Evolutionary conservation across 192 early-diverging fungal species (phyloP).

Genomic region (Coemansia sp.): DNA sequence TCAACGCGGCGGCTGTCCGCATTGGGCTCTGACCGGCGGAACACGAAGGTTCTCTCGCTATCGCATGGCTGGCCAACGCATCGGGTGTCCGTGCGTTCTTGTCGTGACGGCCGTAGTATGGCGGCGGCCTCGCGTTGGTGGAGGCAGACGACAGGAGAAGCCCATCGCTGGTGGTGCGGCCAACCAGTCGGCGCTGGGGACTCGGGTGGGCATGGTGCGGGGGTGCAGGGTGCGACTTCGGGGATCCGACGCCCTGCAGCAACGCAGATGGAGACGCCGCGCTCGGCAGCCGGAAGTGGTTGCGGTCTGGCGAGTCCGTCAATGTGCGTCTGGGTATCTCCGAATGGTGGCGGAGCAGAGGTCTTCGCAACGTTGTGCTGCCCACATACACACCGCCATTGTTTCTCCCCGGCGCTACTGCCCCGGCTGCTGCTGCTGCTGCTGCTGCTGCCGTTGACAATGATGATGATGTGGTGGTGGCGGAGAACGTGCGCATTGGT

Average conservation of each 20-base stretch:
- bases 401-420: neutral
- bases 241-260: neutral
- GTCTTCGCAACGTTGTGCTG: neutral
- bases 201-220: slow-evolving; percentile 23
- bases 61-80: slow-evolving; percentile 1
- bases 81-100: slow-evolving; percentile 9
- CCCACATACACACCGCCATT: neutral
- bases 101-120: neutral
- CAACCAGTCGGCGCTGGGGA: slow-evolving; percentile 23
- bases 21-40: neutral
- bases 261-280: neutral
- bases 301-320: neutral
- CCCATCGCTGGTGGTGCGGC: neutral
- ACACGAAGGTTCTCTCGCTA: neutral
- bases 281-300: neutral
- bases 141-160: neutral
- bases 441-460: too few relatives aligned
- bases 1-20: neutral
- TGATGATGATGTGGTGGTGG: slow-evolving; percentile 5
- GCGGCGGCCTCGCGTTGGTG: neutral
- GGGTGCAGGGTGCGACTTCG: slow-evolving; percentile 4
- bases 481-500: slow-evolving; percentile 37
- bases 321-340: slow-evolving; percentile 15
- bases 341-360: slow-evolving; percentile 33
- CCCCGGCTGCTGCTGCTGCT: slow-evolving; percentile 1